Base-by-base conservation (phyloP, 208 protist genomes). In the Wallacemonas sp. region DNA sequence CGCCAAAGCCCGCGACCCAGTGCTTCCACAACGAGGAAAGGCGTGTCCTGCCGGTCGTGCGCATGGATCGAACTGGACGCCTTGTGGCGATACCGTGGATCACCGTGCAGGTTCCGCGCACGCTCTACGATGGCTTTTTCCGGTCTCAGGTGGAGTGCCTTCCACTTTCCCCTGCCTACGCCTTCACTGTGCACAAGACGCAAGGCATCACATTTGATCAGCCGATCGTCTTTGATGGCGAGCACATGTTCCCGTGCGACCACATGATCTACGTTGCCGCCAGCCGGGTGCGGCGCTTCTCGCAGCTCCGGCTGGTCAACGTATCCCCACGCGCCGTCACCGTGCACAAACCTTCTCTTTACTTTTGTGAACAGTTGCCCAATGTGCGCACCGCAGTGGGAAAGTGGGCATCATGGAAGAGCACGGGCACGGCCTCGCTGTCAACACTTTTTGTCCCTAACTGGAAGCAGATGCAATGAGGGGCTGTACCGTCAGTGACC, bases 121-220 rank as follows among this genome's bases (percentile, higher is more conserved):
- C 27, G 3, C 33, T 41, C 36, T 36, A 72, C 5, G 61, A 68
- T 27, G 82, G 72, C 26, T 86, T 84, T 60, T 84, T 81, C 47
- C 27, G 30, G 3, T 53, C 74, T 1, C 72, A 76, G 19, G 74
- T 84, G 1, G 65, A 78, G 17, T 82, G 73, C 38, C 79, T 97
- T 58, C 92, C 92, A 1, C 77, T 97, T 26, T 82, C 68, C 0
- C 92, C 85, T 0, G 92, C 88, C 0, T 97, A 95, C 66, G 92
- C 92, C 1, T 97, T 95, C 45, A 97, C 92, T 0, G 90, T 97
- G 28, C 92, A 97, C 78, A 95, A 95, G 58, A 72, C 89, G 2
- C 92, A 97, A 66, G 92, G 92, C 24, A 36, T 97, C 19, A 95
- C 89, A 1, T 75, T 97, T 27, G 63, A 86, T 44, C 64, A 78